phyloP scores from a whole-genome alignment of 192 early-diverging fungal genomes.

The Coemansia sp. region DNA sequence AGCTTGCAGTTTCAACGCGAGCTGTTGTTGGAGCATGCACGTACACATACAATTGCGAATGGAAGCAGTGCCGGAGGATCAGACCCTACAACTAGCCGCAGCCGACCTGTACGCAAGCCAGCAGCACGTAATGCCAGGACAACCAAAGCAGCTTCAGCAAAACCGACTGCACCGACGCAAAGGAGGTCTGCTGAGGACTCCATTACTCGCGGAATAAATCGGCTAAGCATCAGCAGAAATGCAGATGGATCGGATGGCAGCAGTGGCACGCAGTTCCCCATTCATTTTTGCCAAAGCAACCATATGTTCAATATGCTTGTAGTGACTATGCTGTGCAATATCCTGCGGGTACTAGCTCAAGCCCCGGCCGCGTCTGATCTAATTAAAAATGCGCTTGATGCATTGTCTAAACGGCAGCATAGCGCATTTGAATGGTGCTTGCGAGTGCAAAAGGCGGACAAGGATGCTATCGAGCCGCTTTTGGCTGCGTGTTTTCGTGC shows the following conservation, averaged over 20 bases:
- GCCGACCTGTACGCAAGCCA: constrained; percentile 29
- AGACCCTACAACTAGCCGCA: not conserved
- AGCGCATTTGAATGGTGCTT: constrained; percentile 43
- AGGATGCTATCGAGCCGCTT: constrained; percentile 20
- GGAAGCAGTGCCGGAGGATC: not conserved
- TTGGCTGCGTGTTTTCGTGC: constrained; percentile 36
- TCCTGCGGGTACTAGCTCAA: constrained; percentile 36
- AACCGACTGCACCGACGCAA: not conserved
- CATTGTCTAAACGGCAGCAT: constrained; percentile 6
- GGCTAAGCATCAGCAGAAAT: constrained; percentile 32
- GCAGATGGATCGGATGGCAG: not conserved
- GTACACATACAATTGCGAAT: constrained; percentile 14
- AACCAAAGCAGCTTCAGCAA: not conserved
- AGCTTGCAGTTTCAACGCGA: constrained; percentile 22
- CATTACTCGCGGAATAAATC: constrained; percentile 20
- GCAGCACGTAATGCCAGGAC: constrained; percentile 5
- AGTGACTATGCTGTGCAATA: constrained; percentile 32
- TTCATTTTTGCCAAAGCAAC: constrained; percentile 18
- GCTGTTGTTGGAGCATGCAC: constrained; percentile 35
- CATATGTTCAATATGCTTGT: constrained; percentile 31
- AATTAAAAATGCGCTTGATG: not conserved
- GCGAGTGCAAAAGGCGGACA: constrained; percentile 24
- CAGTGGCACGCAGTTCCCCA: constrained; percentile 17
- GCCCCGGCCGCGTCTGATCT: not conserved
- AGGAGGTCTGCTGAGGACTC: not conserved